These are phyloP conservation scores for Dictyostelium purpureum DNA, from an alignment of 78 protist species.

Conservation along the genomic window DNA sequence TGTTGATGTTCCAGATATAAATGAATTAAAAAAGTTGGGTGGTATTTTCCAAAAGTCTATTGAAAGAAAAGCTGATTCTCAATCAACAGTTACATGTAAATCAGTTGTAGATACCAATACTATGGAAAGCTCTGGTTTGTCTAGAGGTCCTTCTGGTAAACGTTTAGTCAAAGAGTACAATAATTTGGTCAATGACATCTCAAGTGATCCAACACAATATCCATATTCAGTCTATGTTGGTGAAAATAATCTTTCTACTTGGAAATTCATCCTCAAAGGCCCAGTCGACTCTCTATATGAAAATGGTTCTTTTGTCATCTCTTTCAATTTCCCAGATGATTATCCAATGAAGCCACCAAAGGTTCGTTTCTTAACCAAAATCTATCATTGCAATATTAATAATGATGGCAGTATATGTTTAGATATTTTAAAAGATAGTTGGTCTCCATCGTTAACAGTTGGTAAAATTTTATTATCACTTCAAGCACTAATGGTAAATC, in stretches of 20 bases:
- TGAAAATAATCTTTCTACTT: constrained; percentile 16
- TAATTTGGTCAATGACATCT: neutral
- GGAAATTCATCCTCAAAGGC: constrained; percentile 66
- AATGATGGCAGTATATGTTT: constrained; percentile 94
- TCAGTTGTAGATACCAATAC: neutral
- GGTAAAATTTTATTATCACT: constrained; percentile 88
- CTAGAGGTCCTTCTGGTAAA: neutral
- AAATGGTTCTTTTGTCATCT: constrained; percentile 34
- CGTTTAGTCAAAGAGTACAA: neutral
- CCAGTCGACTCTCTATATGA: constrained; percentile 44
- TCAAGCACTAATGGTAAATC: constrained; percentile 84
- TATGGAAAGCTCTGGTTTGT: neutral
- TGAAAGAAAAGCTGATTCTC: neutral
- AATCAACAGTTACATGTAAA: neutral
- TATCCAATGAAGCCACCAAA: constrained; percentile 92
- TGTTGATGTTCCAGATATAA: neutral
- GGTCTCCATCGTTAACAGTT: constrained; percentile 93
- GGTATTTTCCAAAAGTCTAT: neutral
- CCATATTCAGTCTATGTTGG: no score
- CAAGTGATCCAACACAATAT: no score
- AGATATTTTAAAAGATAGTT: constrained; percentile 94
- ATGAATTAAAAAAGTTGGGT: neutral
- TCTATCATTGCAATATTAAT: constrained; percentile 96
- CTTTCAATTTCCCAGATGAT: constrained; percentile 80
- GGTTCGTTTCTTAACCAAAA: constrained; percentile 88